Base-by-base conservation (phyloP, 192 early-diverging fungal genomes). In the Umbelopsis sp. region DNA sequence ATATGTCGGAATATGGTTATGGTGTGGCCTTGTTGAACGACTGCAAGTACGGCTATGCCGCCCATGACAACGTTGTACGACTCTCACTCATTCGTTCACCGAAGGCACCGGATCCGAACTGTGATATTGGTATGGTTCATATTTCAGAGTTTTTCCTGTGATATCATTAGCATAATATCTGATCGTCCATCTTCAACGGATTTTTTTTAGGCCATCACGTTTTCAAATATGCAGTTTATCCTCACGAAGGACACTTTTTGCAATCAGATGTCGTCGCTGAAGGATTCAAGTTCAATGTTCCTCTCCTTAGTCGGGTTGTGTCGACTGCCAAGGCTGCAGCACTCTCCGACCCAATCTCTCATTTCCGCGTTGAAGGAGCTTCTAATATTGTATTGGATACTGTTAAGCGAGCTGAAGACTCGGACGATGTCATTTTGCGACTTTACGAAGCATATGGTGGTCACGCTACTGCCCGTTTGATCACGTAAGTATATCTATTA, bases 1-100 rank as follows among this genome's bases (percentile, higher is more conserved):
- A 99, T 65, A 82, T 95, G n/a, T 96, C 94, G 1, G 97, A 99
- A 74, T 93, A 86, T 71, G 96, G 98, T 0, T 98, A 93, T 79
- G 98, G 98, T 34, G 92, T 97, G 10, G 92, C 97, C 0, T 76
- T 99, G 53, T 77, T 98, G 68, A 98, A 96, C 75, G 97, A 99
- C 79, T 90, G 93, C 88, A 99, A 99, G 76, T 99, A 96, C 80
- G 98, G 98, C 17, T 95, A 93, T 74, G 85, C 95, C 4, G 91
- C 90, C 29, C 88, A 94, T 70, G 90, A 80, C 11, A 94, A 93
- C 73, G 83, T 86, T 6, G 93, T 98, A 82, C 75, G 92, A 0
- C 80, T 99, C 70, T 94, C 93, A 10, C 71, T 99, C 11, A 78
- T 99, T 59, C 87, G 96, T n/a, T 82, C 95, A 0, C 93, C 97